Evolutionary conservation across 306 rosid genomes (phyloP).

Genomic region (Cyclanthera cordifolia): DNA sequence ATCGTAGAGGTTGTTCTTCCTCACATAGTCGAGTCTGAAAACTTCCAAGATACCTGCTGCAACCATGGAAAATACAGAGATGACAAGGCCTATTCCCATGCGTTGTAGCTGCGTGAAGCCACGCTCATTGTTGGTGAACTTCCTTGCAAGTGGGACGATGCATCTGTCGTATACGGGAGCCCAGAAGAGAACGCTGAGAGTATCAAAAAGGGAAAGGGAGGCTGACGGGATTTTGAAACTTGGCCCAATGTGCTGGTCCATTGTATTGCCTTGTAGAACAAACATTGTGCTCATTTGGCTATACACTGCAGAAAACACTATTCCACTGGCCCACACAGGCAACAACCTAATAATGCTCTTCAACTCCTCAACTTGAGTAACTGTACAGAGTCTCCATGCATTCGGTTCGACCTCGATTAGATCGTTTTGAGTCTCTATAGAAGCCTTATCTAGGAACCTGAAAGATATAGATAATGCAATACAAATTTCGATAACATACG

Average conservation of each 20-base stretch:
- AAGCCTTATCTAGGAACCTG: conserved; percentile 76
- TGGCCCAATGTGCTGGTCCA: conserved; percentile 68
- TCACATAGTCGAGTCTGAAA: conserved; percentile 32
- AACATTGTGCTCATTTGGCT: conserved; percentile 86
- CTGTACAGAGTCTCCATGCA: conserved; percentile 71
- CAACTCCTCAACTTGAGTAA: conserved; percentile 82
- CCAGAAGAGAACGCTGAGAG: conserved; percentile 75
- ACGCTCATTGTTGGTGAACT: conserved; percentile 47
- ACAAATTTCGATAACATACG: neutral
- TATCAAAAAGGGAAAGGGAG: conserved; percentile 67
- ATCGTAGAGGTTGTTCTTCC: conserved; percentile 44
- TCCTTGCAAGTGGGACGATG: conserved; percentile 49
- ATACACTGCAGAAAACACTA: conserved; percentile 59
- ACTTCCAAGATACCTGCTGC: conserved; percentile 62
- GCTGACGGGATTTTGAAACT: conserved; percentile 66
- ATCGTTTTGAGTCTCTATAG: conserved; percentile 35
- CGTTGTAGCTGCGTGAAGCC: conserved; percentile 75
- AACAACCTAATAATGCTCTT: conserved; percentile 48
- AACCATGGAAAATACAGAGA: conserved; percentile 55
- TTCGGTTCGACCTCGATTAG: conserved; percentile 16
- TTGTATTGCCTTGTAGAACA: conserved; percentile 70
- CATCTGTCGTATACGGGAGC: conserved; percentile 42
- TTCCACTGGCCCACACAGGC: conserved; percentile 77
- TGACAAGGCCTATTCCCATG: conserved; percentile 65
- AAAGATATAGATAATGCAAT: neutral